phyloP scores from a whole-genome alignment of 2,329 filamentous ascomycete species.

The Didymella sp. region DNA sequence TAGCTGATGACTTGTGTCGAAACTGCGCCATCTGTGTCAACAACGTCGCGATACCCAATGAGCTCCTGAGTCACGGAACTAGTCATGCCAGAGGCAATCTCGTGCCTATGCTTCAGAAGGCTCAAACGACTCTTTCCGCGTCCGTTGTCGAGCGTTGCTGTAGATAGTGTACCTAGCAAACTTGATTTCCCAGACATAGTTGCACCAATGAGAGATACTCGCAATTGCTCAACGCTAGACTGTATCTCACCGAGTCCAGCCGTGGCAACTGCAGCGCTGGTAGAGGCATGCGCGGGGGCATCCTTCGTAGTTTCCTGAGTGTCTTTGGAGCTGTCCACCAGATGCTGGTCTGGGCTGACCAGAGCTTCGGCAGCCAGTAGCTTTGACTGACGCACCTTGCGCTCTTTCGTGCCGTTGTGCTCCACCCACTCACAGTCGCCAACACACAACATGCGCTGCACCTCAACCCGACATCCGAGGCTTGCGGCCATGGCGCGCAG shows the following conservation, averaged over 20 bases:
- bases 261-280: not conserved
- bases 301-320: slow-evolving; percentile 14
- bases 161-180: slow-evolving; percentile 84
- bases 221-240: slow-evolving; percentile 67
- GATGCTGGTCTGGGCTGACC: slow-evolving; percentile 67
- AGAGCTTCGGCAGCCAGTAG: slow-evolving; percentile 91
- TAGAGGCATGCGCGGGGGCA: not conserved
- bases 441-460: slow-evolving; percentile 82
- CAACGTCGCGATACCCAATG: slow-evolving; percentile 72
- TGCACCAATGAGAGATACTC: slow-evolving; percentile 85
- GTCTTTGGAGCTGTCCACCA: slow-evolving; percentile 29
- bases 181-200: slow-evolving; percentile 94
- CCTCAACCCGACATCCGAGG: slow-evolving; percentile 82
- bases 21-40: slow-evolving; percentile 20
- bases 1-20: slow-evolving; percentile 74
- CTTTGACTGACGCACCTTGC: slow-evolving; percentile 50
- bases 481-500: slow-evolving; percentile 90
- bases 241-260: slow-evolving; percentile 11
- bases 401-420: slow-evolving; percentile 42
- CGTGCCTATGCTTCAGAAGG: slow-evolving; percentile 89
- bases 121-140: slow-evolving; percentile 88
- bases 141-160: slow-evolving; percentile 88
- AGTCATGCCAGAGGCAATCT: slow-evolving; percentile 88
- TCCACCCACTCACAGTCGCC: slow-evolving; percentile 82
- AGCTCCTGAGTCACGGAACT: slow-evolving; percentile 95